A percentile compares a stretch with the other conserved stretches of the same genome.
phyloP scores from a whole-genome alignment of 805 yeast genomes.

The Starmera dryadoides region DNA sequence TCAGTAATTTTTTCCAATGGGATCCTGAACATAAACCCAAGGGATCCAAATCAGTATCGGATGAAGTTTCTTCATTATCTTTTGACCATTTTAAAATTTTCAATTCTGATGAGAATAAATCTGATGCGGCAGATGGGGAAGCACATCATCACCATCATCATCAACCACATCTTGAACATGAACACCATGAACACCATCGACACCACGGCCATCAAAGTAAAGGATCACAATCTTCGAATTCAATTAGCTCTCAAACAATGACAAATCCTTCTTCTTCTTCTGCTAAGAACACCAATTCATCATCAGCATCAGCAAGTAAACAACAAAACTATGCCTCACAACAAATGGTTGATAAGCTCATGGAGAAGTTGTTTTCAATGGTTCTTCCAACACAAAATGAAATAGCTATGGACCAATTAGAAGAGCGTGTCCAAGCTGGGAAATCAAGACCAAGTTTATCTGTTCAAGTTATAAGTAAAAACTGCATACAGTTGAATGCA shows the following conservation, averaged over 20 bases:
- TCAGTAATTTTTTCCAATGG: constrained; percentile 23
- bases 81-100: constrained; percentile 6
- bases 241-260: not conserved
- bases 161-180: too few species aligned
- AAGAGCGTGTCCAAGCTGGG: constrained; percentile 52
- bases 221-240: not conserved
- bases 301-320: too few species aligned
- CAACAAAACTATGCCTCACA: constrained; percentile 2
- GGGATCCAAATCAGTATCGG: not conserved
- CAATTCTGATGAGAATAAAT: not conserved
- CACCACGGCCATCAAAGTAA: too few species aligned
- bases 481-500: constrained; percentile 55
- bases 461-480: constrained; percentile 61
- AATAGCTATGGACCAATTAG: constrained; percentile 34
- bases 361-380: constrained; percentile 66
- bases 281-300: not conserved
- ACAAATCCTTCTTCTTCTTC: not conserved
- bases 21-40: constrained; percentile 5
- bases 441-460: constrained; percentile 62
- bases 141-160: not conserved
- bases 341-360: constrained; percentile 55
- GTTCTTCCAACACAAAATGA: constrained; percentile 60
- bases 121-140: too few species aligned
- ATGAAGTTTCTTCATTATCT: not conserved
- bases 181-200: too few species aligned